These are phyloP conservation scores for Metschnikowia aberdeeniae DNA, from an alignment of 805 yeast genomes.

Conservation along the genomic window DNA sequence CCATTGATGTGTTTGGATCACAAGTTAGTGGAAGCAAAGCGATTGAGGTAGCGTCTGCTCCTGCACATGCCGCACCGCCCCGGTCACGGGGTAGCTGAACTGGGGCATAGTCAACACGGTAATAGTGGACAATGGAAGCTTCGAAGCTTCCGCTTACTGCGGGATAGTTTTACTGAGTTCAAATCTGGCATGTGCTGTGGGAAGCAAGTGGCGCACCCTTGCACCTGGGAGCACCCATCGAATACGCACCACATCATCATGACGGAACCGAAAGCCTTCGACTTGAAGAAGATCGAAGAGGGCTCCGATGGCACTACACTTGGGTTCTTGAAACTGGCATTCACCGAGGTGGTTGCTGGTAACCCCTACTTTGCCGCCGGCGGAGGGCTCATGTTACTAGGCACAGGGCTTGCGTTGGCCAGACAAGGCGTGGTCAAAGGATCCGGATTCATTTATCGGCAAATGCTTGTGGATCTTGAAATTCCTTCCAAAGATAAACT, in stretches of 20 bases:
- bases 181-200: no score
- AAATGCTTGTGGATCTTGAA: constrained; percentile 85
- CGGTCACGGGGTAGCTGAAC: not conserved
- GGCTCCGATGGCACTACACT: constrained; percentile 36
- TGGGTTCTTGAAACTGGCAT: constrained; percentile 35
- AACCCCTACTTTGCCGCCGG: constrained; percentile 99
- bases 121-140: no score
- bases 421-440: constrained; percentile 63
- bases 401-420: constrained; percentile 80
- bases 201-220: not conserved
- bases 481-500: constrained; percentile 92
- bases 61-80: constrained; percentile 1
- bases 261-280: constrained; percentile 18
- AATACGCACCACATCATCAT: not conserved
- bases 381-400: constrained; percentile 93
- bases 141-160: no score
- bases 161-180: no score
- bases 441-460: constrained; percentile 70
- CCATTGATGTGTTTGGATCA: constrained; percentile 1
- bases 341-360: constrained; percentile 52
- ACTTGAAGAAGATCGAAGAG: constrained; percentile 32
- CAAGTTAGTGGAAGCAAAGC: constrained; percentile 1
- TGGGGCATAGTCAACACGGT: no score
- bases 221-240: not conserved
- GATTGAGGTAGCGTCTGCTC: not conserved